These are phyloP conservation scores for Westerdykella aurantiaca DNA, from an alignment of 2,329 filamentous ascomycete species.

Conservation along the genomic window DNA sequence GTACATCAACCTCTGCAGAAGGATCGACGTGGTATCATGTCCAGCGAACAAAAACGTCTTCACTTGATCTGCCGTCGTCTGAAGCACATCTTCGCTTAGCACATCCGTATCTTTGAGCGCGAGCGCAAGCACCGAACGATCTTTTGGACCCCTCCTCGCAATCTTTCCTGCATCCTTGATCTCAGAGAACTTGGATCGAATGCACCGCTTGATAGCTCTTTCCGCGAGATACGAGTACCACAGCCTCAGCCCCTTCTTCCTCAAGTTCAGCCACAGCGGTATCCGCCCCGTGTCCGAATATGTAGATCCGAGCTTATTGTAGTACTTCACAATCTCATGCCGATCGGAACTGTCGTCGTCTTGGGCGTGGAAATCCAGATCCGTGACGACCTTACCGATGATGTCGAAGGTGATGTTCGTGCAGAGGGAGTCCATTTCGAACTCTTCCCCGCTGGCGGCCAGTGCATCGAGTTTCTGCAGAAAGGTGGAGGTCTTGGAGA, in stretches of 20 bases:
- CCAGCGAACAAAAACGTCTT: slow-evolving; percentile 45
- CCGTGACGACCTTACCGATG: slow-evolving; percentile 29
- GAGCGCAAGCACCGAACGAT: slow-evolving; percentile 33
- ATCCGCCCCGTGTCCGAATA: slow-evolving; percentile 15
- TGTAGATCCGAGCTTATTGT: slow-evolving; percentile 17
- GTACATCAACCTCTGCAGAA: slow-evolving; percentile 30
- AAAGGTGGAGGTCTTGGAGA: slow-evolving; percentile 33
- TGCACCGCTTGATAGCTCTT: slow-evolving; percentile 21
- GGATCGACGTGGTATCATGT: slow-evolving; percentile 42
- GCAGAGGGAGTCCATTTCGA: slow-evolving; percentile 27
- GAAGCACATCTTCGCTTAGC: slow-evolving; percentile 34
- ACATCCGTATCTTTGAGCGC: slow-evolving; percentile 22
- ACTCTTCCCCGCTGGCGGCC: slow-evolving; percentile 17
- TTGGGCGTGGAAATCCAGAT: slow-evolving; percentile 27
- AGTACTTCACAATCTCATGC: slow-evolving; percentile 23
- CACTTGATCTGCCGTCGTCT: slow-evolving; percentile 35
- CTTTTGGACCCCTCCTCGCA: slow-evolving; percentile 12
- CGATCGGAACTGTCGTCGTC: slow-evolving; percentile 10
- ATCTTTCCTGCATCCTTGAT: slow-evolving; percentile 15
- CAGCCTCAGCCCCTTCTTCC: neutral
- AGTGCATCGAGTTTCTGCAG: slow-evolving; percentile 25
- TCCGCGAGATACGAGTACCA: slow-evolving; percentile 16
- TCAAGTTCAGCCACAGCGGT: slow-evolving; percentile 34
- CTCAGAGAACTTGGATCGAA: slow-evolving; percentile 20
- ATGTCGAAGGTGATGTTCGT: slow-evolving; percentile 33